Conservation (phyloP, 768 basidiomycete genomes). For the Xerocomus potaroensis region DNA sequence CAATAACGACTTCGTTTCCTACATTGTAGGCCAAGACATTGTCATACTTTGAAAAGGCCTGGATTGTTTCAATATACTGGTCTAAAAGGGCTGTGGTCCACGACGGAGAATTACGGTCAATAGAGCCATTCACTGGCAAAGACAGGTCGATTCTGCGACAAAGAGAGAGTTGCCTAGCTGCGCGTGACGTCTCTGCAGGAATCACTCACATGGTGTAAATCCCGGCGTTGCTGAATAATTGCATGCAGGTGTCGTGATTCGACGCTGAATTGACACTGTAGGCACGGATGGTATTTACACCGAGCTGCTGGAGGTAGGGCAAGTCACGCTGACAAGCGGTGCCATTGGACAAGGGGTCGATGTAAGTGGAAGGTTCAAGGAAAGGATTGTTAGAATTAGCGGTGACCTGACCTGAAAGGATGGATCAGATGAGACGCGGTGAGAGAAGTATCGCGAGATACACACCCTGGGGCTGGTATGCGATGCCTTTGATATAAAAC, state of each 20-base stretch:
- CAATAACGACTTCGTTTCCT: conserved; percentile 76
- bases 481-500: conserved; percentile 87
- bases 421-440: not conserved
- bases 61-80: conserved; percentile 73
- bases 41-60: conserved; percentile 78
- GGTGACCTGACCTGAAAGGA: conserved; percentile 33
- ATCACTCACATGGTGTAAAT: conserved; percentile 82
- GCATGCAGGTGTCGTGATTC: conserved; percentile 89
- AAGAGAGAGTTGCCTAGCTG: conserved; percentile 6
- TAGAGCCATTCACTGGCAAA: conserved; percentile 81
- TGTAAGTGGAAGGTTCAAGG: conserved; percentile 67
- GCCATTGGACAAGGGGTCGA: conserved; percentile 71
- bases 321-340: conserved; percentile 74
- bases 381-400: conserved; percentile 55
- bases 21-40: conserved; percentile 89
- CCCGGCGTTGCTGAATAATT: conserved; percentile 63
- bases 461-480: conserved; percentile 79
- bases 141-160: conserved; percentile 73
- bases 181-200: not conserved
- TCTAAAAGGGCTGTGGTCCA: conserved; percentile 83
- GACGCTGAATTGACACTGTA: conserved; percentile 82
- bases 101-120: conserved; percentile 63
- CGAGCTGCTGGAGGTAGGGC: conserved; percentile 68
- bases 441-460: not conserved
- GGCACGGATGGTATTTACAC: conserved; percentile 77